phyloP scores from a whole-genome alignment of 345 rosid genomes.

The Bruguiera parviflora region DNA sequence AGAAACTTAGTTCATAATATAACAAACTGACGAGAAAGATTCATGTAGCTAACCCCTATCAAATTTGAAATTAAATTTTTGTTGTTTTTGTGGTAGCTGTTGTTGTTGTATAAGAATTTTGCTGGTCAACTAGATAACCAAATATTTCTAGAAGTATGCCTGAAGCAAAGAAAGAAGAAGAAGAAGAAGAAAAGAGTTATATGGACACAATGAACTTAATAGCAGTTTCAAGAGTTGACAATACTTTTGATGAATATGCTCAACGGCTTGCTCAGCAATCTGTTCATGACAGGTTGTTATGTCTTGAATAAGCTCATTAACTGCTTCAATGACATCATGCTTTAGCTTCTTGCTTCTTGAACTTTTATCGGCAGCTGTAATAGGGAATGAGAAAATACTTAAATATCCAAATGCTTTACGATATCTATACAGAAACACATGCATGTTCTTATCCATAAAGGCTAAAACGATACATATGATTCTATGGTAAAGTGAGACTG shows the following conservation, averaged over 20 bases:
- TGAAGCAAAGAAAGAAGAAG: background rate
- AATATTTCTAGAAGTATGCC: too few relatives aligned
- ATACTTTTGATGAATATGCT: conserved; percentile 99
- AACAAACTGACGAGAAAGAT: too few relatives aligned
- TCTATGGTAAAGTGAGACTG: conserved; percentile 11
- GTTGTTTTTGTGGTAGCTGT: too few relatives aligned
- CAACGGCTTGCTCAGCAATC: conserved; percentile 98
- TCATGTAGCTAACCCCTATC: too few relatives aligned
- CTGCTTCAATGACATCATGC: conserved; percentile 96
- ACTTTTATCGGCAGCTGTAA: conserved; percentile 90
- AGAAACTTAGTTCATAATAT: too few relatives aligned
- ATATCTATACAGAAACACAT: background rate
- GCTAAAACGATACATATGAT: background rate
- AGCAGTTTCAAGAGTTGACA: conserved; percentile 7
- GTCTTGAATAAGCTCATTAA: conserved; percentile 88
- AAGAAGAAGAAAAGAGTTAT: background rate
- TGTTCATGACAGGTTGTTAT: conserved; percentile 89
- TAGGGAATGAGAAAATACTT: conserved; percentile 24
- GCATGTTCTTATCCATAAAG: too few relatives aligned
- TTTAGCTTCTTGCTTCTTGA: conserved; percentile 81
- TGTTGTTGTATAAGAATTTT: too few relatives aligned
- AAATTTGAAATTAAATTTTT: too few relatives aligned
- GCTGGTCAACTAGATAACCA: too few relatives aligned
- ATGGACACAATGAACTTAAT: conserved; percentile 4
- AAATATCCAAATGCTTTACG: conserved; percentile 8